Evolutionary conservation across 1,284 basidiomycete species (phyloP).

Genomic region (Microbotryum silenes-acaulis): DNA sequence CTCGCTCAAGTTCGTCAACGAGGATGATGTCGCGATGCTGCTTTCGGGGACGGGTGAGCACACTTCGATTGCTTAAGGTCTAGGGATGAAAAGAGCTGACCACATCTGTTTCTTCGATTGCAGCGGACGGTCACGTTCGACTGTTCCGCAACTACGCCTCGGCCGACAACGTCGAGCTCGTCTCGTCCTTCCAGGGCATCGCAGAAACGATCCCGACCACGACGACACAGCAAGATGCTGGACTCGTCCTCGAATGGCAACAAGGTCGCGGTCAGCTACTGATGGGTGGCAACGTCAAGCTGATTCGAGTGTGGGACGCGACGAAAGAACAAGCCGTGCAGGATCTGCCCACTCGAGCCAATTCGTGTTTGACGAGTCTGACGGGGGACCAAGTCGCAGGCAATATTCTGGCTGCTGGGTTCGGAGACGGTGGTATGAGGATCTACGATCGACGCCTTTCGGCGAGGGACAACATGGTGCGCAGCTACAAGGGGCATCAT

Average conservation of each 20-base stretch:
- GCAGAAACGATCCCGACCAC: constrained; percentile 62
- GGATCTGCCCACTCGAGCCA: constrained; percentile 82
- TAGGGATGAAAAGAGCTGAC: background rate
- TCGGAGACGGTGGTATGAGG: constrained; percentile 84
- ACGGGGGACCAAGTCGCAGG: constrained; percentile 68
- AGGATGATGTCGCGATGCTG: constrained; percentile 86
- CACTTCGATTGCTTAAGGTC: constrained; percentile 9
- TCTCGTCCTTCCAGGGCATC: constrained; percentile 85
- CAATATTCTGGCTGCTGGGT: constrained; percentile 79
- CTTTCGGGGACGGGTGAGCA: constrained; percentile 69
- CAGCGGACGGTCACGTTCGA: constrained; percentile 85
- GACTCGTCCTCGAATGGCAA: constrained; percentile 88
- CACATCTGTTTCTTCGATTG: constrained; percentile 1
- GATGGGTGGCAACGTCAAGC: constrained; percentile 82
- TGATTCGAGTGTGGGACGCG: constrained; percentile 91
- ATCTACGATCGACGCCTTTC: constrained; percentile 85
- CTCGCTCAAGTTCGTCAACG: constrained; percentile 87
- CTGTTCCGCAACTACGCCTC: constrained; percentile 78
- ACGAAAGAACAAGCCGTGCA: constrained; percentile 60
- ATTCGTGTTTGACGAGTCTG: constrained; percentile 81
- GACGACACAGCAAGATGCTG: constrained; percentile 57
- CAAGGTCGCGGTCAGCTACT: constrained; percentile 77
- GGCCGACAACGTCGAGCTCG: constrained; percentile 59
- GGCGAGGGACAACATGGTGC: constrained; percentile 74
- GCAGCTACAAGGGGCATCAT: constrained; percentile 65